These are phyloP conservation scores for Cicer bijugum DNA, from an alignment of 306 rosid genomes.

Conservation along the genomic window DNA sequence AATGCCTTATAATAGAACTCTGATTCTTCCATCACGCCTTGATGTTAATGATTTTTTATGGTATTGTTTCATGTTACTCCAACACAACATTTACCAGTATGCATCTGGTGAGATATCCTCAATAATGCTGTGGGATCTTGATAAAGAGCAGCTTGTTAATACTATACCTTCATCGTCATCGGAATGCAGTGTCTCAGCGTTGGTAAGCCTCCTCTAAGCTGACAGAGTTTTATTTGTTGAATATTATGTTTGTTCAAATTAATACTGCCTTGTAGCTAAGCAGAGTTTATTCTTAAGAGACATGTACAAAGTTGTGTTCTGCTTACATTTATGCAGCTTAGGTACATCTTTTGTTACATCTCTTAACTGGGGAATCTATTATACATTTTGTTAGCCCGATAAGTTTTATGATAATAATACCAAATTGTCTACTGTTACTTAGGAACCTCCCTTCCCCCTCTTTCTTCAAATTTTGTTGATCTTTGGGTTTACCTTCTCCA, in stretches of 20 bases:
- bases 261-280: conserved; percentile 28
- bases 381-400: background rate
- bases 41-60: conserved; percentile 34
- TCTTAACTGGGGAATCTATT: background rate
- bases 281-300: background rate
- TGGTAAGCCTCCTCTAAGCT: conserved; percentile 63
- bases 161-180: conserved; percentile 81
- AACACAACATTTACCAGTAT: conserved; percentile 61
- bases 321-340: background rate
- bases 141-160: conserved; percentile 82
- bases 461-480: background rate
- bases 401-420: background rate
- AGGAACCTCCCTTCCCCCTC: too few species aligned
- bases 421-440: background rate
- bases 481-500: background rate
- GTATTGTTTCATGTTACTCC: conserved; percentile 35
- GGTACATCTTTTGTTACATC: background rate
- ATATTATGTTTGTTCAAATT: conserved; percentile 23
- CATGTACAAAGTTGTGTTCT: conserved; percentile 7
- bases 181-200: conserved; percentile 83
- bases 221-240: conserved; percentile 13
- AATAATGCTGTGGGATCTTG: conserved; percentile 89
- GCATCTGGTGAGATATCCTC: conserved; percentile 87
- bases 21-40: conserved; percentile 10
- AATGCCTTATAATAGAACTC: conserved; percentile 5